Percentiles rank a stretch among this genome's conserved stretches.
Conservation (phyloP, 257 asterid species). For the Solanum medicagineum region DNA sequence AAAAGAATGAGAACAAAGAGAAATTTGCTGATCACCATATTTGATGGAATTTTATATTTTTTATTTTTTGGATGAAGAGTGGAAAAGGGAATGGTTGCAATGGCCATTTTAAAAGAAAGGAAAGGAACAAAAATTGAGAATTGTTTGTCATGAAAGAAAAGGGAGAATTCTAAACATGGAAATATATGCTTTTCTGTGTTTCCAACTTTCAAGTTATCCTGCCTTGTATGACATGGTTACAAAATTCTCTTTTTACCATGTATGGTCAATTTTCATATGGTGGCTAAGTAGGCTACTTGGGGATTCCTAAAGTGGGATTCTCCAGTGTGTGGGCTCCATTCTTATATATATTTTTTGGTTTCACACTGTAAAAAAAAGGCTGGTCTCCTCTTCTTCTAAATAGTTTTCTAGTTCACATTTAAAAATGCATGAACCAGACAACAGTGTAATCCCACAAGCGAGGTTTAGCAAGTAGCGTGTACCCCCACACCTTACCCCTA, state of each 20-base stretch:
- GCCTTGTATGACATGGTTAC: conserved; percentile 19
- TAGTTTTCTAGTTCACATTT: background rate
- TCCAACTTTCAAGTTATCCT: conserved; percentile 35
- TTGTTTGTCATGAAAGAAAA: conserved; percentile 38
- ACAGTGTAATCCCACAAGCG: background rate
- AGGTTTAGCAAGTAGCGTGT: background rate
- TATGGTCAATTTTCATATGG: background rate
- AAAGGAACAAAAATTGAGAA: conserved; percentile 3
- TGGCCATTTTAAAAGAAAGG: background rate
- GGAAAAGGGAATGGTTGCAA: background rate
- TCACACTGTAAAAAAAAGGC: background rate
- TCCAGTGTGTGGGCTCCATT: background rate
- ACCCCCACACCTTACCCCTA: background rate
- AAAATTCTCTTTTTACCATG: background rate
- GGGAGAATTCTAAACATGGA: conserved; percentile 24
- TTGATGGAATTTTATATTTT: background rate
- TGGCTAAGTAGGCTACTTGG: background rate
- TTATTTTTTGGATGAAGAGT: background rate
- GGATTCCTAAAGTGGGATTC: background rate
- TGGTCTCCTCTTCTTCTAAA: background rate
- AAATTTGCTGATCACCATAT: conserved; percentile 18
- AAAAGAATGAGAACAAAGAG: conserved; percentile 12
- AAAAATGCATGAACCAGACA: background rate
- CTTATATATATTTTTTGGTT: background rate
- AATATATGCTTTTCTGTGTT: conserved; percentile 9